phyloP scores from a whole-genome alignment of 1,139 yeast genomes.

The Wickerhamiella infanticola region DNA sequence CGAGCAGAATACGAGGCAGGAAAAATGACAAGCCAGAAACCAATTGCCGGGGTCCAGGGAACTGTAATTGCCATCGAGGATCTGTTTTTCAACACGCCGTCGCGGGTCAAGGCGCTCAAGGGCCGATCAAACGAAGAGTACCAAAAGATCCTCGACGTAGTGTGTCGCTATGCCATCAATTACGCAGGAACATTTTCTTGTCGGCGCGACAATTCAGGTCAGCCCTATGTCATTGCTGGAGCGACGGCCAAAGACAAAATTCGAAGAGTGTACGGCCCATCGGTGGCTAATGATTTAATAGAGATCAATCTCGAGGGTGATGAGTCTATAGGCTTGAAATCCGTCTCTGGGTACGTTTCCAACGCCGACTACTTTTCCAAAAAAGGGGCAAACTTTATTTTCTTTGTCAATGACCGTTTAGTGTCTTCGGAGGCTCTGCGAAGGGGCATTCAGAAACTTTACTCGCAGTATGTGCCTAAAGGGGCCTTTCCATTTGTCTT shows the following conservation, averaged over 20 bases:
- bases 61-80: constrained; percentile 80
- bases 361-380: constrained; percentile 59
- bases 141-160: constrained; percentile 60
- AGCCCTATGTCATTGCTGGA: constrained; percentile 11
- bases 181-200: constrained; percentile 56
- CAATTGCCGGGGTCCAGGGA: constrained; percentile 78
- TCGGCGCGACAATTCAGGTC: constrained; percentile 51
- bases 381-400: constrained; percentile 49
- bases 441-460: constrained; percentile 51
- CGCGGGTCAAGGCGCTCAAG: constrained; percentile 48
- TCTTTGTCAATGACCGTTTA: constrained; percentile 73
- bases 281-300: constrained; percentile 51
- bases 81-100: constrained; percentile 75
- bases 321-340: constrained; percentile 14
- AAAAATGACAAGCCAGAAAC: constrained; percentile 39
- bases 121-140: constrained; percentile 41
- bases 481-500: constrained; percentile 72
- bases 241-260: constrained; percentile 45
- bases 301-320: constrained; percentile 26
- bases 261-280: constrained; percentile 54
- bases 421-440: constrained; percentile 71
- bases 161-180: constrained; percentile 73
- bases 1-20: constrained; percentile 51
- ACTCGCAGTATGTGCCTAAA: constrained; percentile 56
- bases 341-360: constrained; percentile 47